These are phyloP conservation scores for Bathelium albidoporum DNA, from an alignment of 495 filamentous ascomycete genomes.

Conservation along the genomic window DNA sequence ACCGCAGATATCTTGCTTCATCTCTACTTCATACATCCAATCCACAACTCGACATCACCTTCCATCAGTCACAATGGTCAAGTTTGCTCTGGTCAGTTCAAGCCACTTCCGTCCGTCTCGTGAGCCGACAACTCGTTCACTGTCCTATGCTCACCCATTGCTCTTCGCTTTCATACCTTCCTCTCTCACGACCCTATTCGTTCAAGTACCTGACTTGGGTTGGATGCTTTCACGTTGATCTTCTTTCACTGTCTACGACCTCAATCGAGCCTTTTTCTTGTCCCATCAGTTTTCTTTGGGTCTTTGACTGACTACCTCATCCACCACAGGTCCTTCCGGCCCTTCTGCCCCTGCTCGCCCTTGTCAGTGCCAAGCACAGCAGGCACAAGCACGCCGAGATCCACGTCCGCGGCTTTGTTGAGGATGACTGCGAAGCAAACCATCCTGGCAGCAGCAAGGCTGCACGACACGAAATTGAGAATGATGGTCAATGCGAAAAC, in stretches of 20 bases:
- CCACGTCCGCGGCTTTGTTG: neutral
- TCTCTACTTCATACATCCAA: neutral
- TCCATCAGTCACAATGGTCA: slow-evolving; percentile 2
- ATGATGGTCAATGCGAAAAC: neutral
- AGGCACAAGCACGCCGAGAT: neutral
- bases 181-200: too few relatives aligned
- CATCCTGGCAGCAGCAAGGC: neutral
- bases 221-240: neutral
- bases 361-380: neutral
- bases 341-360: neutral
- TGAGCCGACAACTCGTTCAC: neutral
- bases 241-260: neutral
- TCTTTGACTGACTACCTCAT: neutral
- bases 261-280: neutral
- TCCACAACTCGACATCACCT: neutral
- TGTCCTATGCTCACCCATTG: too few relatives aligned
- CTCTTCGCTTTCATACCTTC: neutral
- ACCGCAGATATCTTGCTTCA: neutral
- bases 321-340: neutral
- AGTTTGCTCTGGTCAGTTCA: neutral
- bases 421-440: neutral
- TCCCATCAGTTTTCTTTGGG: neutral
- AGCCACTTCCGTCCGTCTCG: neutral
- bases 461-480: neutral
- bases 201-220: too few relatives aligned